Evolutionary conservation across 495 filamentous ascomycete genomes (phyloP).

Genomic region (Xylaria palmicola): DNA sequence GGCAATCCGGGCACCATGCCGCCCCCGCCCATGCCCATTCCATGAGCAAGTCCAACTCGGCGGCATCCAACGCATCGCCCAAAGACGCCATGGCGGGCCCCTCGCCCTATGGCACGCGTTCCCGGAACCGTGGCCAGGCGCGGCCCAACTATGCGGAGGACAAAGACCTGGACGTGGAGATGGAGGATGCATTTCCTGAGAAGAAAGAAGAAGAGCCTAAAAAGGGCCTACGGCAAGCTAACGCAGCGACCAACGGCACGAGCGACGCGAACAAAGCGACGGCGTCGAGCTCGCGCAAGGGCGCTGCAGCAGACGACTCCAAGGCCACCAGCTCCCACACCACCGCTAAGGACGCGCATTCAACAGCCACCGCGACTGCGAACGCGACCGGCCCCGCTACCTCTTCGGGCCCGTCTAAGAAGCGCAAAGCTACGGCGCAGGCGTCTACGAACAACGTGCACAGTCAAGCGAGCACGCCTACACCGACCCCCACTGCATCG

Average conservation of each 20-base stretch:
- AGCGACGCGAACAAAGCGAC: slow-evolving; percentile 24
- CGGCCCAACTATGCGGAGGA: slow-evolving; percentile 97
- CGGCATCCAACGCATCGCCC: slow-evolving; percentile 37
- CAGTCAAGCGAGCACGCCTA: slow-evolving; percentile 43
- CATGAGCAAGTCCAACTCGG: slow-evolving; percentile 45
- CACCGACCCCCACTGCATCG: slow-evolving; percentile 37
- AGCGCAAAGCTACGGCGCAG: slow-evolving; percentile 67
- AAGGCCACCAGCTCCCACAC: slow-evolving; percentile 33
- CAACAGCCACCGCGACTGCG: slow-evolving; percentile 32
- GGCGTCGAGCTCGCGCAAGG: slow-evolving; percentile 46
- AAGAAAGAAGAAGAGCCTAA: slow-evolving; percentile 47
- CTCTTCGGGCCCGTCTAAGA: slow-evolving; percentile 55
- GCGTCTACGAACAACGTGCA: slow-evolving; percentile 31
- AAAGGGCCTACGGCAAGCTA: slow-evolving; percentile 45
- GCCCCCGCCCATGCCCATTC: slow-evolving; percentile 33
- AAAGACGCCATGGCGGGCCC: slow-evolving; percentile 38
- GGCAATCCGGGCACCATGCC: slow-evolving; percentile 27
- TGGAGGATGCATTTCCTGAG: slow-evolving; percentile 53
- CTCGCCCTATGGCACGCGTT: slow-evolving; percentile 92
- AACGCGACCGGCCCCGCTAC: slow-evolving; percentile 57
- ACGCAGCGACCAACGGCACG: slow-evolving; percentile 30
- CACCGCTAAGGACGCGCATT: slow-evolving; percentile 26
- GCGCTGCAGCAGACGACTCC: slow-evolving; percentile 47
- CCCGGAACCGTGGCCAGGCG: slow-evolving; percentile 78
- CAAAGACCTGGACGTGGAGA: slow-evolving; percentile 85